Conservation (phyloP, 257 asterid species). For the Penstemon newberryi region DNA sequence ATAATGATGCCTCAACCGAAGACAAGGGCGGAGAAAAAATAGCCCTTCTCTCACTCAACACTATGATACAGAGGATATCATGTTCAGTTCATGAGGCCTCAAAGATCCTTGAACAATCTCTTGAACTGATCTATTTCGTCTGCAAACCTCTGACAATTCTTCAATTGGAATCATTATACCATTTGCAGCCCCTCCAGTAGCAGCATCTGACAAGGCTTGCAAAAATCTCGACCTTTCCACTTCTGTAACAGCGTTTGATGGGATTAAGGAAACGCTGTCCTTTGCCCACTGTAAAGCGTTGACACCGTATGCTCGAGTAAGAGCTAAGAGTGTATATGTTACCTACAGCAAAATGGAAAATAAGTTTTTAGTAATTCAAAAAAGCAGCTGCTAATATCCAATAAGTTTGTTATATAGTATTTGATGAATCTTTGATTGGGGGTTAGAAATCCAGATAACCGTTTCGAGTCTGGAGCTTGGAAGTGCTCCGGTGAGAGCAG, state of each 20-base stretch:
- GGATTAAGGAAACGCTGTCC: slow-evolving; percentile 70
- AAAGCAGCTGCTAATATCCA: slow-evolving; percentile 14
- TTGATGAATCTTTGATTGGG: slow-evolving; percentile 4
- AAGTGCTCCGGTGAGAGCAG: slow-evolving; percentile 92
- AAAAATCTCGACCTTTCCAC: slow-evolving; percentile 70
- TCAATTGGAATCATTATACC: slow-evolving; percentile 72
- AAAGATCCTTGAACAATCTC: slow-evolving; percentile 95
- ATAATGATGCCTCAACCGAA: slow-evolving; percentile 40
- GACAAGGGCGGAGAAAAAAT: slow-evolving; percentile 57
- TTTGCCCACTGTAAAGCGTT: slow-evolving; percentile 87
- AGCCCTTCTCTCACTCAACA: slow-evolving; percentile 57
- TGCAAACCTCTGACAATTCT: slow-evolving; percentile 88
- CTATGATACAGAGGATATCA: slow-evolving; percentile 56
- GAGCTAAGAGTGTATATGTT: slow-evolving; percentile 67
- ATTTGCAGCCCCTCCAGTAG: slow-evolving; percentile 57
- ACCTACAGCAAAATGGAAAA: slow-evolving; percentile 47
- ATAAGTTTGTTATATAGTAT: neutral
- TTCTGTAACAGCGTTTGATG: slow-evolving; percentile 80
- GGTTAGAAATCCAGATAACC: slow-evolving; percentile 40
- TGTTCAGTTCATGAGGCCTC: slow-evolving; percentile 83
- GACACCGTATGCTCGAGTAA: slow-evolving; percentile 69
- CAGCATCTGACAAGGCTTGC: slow-evolving; percentile 77
- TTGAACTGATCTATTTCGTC: slow-evolving; percentile 95
- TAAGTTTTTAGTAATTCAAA: slow-evolving; percentile 31
- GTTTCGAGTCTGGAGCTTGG: slow-evolving; percentile 90